Percentiles rank a stretch among this genome's conserved stretches.
Evolutionary conservation across 2,329 filamentous ascomycete genomes (phyloP).

Genomic region (Tolypocladium pustulatum): DNA sequence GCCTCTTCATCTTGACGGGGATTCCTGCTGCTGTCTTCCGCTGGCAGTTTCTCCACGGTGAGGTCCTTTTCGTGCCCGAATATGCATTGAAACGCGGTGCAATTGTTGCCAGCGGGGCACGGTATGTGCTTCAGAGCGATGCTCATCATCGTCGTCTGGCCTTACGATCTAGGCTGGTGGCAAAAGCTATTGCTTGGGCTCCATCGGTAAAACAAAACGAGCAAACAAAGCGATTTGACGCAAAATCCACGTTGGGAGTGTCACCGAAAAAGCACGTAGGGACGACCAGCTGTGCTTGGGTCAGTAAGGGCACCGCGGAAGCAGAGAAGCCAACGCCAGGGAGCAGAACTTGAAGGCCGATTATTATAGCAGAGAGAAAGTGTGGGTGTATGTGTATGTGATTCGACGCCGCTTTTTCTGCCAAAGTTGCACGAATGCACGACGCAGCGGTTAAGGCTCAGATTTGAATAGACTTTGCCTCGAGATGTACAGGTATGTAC

Average conservation of each 20-base stretch:
- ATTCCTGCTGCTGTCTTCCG: not conserved
- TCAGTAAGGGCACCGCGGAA: not conserved
- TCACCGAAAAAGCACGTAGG: not conserved
- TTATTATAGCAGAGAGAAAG: not conserved
- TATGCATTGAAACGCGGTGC: constrained; percentile 39
- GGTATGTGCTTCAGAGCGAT: constrained; percentile 36
- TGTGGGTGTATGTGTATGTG: no score
- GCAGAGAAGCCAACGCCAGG: not conserved
- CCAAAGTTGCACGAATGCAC: not conserved
- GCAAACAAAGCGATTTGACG: not conserved
- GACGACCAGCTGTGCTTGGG: not conserved
- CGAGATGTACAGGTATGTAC: not conserved
- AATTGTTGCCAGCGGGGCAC: constrained; percentile 36
- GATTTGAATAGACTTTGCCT: no score
- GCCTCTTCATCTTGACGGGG: not conserved
- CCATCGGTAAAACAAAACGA: not conserved
- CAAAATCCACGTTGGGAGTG: not conserved
- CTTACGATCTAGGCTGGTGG: not conserved
- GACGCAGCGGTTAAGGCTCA: not conserved
- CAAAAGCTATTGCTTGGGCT: not conserved
- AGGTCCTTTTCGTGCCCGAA: constrained; percentile 32
- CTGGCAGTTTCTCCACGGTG: constrained; percentile 3
- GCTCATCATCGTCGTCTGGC: constrained; percentile 18
- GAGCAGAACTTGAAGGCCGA: not conserved
- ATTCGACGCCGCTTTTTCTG: not conserved